Evolutionary conservation across 163 green algal species (phyloP).

Genomic region (Picocystis sp.): DNA sequence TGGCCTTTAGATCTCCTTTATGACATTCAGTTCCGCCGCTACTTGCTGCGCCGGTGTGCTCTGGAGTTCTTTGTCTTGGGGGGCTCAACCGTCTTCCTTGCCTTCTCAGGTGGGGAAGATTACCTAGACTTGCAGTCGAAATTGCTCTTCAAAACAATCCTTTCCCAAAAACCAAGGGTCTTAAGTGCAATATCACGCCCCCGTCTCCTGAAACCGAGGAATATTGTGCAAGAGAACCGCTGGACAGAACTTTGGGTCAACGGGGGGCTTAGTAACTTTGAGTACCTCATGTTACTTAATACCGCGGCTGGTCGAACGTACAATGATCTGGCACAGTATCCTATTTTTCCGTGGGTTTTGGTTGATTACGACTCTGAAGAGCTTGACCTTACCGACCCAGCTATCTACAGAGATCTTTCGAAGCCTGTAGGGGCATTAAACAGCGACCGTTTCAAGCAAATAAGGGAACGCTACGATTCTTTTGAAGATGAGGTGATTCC

Average conservation of each 20-base stretch:
- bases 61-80: too few species aligned
- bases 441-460: constrained; percentile 32
- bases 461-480: constrained; percentile 14
- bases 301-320: constrained; percentile 71
- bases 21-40: too few species aligned
- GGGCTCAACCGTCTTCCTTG: too few species aligned
- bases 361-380: constrained; percentile 47
- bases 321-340: constrained; percentile 86
- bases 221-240: too few species aligned
- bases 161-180: too few species aligned
- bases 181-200: too few species aligned
- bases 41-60: too few species aligned
- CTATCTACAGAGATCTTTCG: constrained; percentile 63
- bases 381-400: constrained; percentile 49
- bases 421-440: constrained; percentile 86
- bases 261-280: constrained; percentile 27
- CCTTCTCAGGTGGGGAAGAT: too few species aligned
- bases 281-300: constrained; percentile 65
- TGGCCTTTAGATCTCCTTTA: too few species aligned
- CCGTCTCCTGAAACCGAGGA: too few species aligned
- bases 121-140: too few species aligned
- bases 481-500: constrained; percentile 36
- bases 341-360: constrained; percentile 90
- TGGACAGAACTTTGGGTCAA: too few species aligned
- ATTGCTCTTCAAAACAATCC: constrained; percentile 70